Conservation (phyloP, 805 yeast species). For the Cyberlindnera samutprakarnensis region DNA sequence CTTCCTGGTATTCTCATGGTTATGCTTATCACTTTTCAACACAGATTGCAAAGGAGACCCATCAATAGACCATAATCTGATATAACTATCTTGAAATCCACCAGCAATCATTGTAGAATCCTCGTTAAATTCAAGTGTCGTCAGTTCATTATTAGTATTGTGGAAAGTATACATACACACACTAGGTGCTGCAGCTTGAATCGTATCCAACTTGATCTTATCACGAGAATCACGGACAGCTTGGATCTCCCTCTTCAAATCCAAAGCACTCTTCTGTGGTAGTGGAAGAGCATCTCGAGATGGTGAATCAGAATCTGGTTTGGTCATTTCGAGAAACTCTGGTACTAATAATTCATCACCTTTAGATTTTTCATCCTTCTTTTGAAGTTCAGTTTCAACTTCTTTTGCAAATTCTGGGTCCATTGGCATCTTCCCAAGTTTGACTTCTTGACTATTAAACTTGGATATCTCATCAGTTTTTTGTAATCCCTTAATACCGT, state of each 20-base stretch:
- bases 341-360: conserved; percentile 44
- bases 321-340: conserved; percentile 51
- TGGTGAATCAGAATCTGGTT: conserved; percentile 48
- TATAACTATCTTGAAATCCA: conserved; percentile 88
- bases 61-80: conserved; percentile 89
- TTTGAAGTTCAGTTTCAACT: conserved; percentile 73
- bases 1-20: conserved; percentile 34
- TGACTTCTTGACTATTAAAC: conserved; percentile 66
- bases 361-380: conserved; percentile 56
- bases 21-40: conserved; percentile 45
- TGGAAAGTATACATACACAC: conserved; percentile 98
- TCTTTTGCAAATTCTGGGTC: conserved; percentile 83
- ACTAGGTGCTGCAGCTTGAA: conserved; percentile 82
- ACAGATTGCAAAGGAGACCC: conserved; percentile 74
- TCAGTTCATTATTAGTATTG: conserved; percentile 83
- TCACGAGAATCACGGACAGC: conserved; percentile 79
- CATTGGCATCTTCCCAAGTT: conserved; percentile 76
- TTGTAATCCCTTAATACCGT: conserved; percentile 25
- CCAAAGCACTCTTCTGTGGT: conserved; percentile 75
- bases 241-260: conserved; percentile 70
- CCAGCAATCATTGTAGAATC: conserved; percentile 86
- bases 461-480: conserved; percentile 40
- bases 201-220: conserved; percentile 56
- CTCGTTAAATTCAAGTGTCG: conserved; percentile 79
- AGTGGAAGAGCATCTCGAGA: conserved; percentile 69